Base-by-base conservation (phyloP, 768 basidiomycete genomes). In the Panellus pusillus region DNA sequence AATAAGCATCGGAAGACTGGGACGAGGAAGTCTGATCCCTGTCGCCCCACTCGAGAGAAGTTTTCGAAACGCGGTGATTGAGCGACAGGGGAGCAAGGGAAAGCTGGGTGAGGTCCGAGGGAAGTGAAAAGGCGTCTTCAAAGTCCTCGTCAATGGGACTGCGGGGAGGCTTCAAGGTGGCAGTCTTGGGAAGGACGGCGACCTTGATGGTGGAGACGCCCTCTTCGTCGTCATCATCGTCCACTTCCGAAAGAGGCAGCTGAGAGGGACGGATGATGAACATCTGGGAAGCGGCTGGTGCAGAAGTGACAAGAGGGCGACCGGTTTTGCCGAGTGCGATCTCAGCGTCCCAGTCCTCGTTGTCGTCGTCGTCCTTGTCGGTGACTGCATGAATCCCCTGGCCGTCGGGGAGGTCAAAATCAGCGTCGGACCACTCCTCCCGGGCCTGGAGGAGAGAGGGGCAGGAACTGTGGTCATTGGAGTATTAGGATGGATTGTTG, bases 361-460 rank as follows among this genome's bases (percentile, higher is more conserved):
- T 79, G 47, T 76, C 65, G 41, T 79, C 81, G 47, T 82, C 77
- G 54, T 84, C 83, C 71, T 79, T 86, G 75, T 87, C 86, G 18
- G 79, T 80, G 20, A 77, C 78, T 35, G 85, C 70, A 61, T 86
- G 82, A 47, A 90, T 79, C 44, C 82, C 75, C 44, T 80, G 80
- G 39, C 82, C 90, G 44, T 93, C 91, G 50, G 87, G 85, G 18
- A 93, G 74, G 67, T 91, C 91, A 66, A 93, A 92, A 71, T 93
- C 91, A 57, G 87, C 87, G 69, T 93, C 91, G 40, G 82, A 79
- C 90, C 91, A 93, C 74, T 91, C 89, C 71, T 93, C 90, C 58
- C 81, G 79, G 50, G 78, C 68, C 36, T 76, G 64, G 38, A 74
- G 70, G 57, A 78, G 73, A 42, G 79, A 72, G 84, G 86, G 6